phyloP scores from a whole-genome alignment of 345 rosid genomes.

The Cardiospermum halicacabum region DNA sequence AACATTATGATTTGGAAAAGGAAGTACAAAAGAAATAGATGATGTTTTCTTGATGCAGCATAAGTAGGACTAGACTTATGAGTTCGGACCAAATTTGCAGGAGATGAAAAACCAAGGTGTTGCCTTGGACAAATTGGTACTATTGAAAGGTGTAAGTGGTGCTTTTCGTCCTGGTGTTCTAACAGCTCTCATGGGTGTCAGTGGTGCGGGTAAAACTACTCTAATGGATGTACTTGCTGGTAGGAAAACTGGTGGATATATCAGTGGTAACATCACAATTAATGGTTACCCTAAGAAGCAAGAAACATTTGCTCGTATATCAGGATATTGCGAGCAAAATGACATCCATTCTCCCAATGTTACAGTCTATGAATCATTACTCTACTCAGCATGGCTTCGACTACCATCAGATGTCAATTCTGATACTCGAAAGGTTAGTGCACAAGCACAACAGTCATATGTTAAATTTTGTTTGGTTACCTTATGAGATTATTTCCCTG shows the following conservation, averaged over 20 bases:
- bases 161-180: constrained; percentile 54
- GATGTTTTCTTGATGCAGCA: not conserved
- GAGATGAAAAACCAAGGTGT: constrained; percentile 48
- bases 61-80: not conserved
- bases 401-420: constrained; percentile 29
- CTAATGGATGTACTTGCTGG: constrained; percentile 58
- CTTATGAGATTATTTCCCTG: too few species aligned
- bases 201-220: constrained; percentile 59
- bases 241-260: constrained; percentile 51
- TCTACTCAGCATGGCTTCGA: constrained; percentile 61
- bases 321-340: constrained; percentile 57
- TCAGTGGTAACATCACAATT: constrained; percentile 34
- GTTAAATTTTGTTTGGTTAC: not conserved
- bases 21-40: not conserved
- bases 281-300: constrained; percentile 57
- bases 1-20: not conserved
- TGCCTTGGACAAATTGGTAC: constrained; percentile 38
- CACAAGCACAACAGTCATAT: not conserved
- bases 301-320: constrained; percentile 51
- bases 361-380: constrained; percentile 46
- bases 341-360: constrained; percentile 57
- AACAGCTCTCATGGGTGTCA: constrained; percentile 60
- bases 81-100: constrained; percentile 17
- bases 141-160: constrained; percentile 48
- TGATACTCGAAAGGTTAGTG: constrained; percentile 35